Base-by-base conservation (phyloP, 2,329 filamentous ascomycete genomes). In the Aureobasidium sp. region DNA sequence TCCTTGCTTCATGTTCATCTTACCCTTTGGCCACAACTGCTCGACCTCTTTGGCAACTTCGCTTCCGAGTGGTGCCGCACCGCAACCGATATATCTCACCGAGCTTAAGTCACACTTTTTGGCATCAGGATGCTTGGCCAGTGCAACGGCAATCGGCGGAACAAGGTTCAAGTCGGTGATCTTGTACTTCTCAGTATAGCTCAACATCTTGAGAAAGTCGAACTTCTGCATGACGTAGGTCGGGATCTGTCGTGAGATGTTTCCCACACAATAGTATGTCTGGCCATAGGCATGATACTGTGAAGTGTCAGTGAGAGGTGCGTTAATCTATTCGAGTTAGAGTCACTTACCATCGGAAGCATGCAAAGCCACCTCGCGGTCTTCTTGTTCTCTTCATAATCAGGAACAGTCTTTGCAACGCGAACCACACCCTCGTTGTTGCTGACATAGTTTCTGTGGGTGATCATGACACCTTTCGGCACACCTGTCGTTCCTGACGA, bases 191-290 rank as follows among this genome's bases (percentile, higher is more conserved):
- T 90, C 79, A 23, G 91, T 81, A 68, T 87, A 80, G 62, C 83
- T 78, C 42, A 95, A 79, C 80, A 92, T 84, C 71, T 86, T 80
- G 62, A 85, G 68, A 64, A 94, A 90, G 70, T 93, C 86, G 72
- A 92, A 95, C 62, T 83, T 82, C 3, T 83, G 77, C 89, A 95
- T 92, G 63, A 94, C 79, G 73, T 93, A 95, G 15, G 90, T 83
- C 1, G 87, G 87, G 1, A 85, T 75, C n/a, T 79, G 77, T 47
- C 82, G 72, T 51, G 81, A 80, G 1, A 84, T 77, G 10, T 80
- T 78, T 61, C 79, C 83, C 53, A 86, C 83, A 69, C 87, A 81
- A 70, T 86, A 90, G 66, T 85, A 84, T 4, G 86, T 87, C 77
- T 94, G 91, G 3, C 70, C 71, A 71, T 79, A 79, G 29, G 78